Conservation (phyloP, 176 grass and related monocot genomes). For the Musa beccarii region DNA sequence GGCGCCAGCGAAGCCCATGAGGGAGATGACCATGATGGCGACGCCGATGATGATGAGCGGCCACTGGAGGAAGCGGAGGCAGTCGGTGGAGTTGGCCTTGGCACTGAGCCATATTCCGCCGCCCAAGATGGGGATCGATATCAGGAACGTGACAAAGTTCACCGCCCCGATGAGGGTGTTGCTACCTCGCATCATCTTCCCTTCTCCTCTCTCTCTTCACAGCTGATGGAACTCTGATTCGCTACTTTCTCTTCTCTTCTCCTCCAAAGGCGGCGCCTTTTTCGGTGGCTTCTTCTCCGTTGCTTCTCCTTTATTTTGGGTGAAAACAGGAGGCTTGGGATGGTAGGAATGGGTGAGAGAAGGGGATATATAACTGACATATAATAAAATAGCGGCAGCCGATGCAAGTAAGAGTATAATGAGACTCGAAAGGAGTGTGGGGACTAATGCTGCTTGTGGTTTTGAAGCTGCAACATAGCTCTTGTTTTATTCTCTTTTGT, state of each 20-base stretch:
- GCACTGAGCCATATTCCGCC: slow-evolving; percentile 86
- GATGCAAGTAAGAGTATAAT: no score
- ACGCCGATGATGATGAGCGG: slow-evolving; percentile 79
- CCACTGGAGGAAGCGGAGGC: slow-evolving; percentile 97
- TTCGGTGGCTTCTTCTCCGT: neutral
- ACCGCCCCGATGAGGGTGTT: slow-evolving; percentile 50
- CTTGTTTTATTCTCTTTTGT: no score
- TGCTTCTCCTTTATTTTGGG: neutral
- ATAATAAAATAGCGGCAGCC: no score
- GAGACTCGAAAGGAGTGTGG: no score
- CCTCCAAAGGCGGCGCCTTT: neutral
- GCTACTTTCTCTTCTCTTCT: neutral
- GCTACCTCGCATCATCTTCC: slow-evolving; percentile 51
- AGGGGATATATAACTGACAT: no score
- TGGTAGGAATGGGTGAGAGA: no score
- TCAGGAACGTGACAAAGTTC: slow-evolving; percentile 84
- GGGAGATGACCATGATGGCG: slow-evolving; percentile 67
- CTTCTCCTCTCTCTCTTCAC: neutral
- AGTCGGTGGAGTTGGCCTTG: slow-evolving; percentile 66
- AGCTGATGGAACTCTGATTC: no score
- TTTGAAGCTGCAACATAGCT: no score
- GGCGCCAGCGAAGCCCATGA: slow-evolving; percentile 69
- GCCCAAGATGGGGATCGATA: slow-evolving; percentile 74
- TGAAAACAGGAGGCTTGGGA: no score
- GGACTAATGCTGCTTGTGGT: no score